Evolutionary conservation across 176 grass and related monocot genomes (phyloP).

Genomic region (Zea luxurians): DNA sequence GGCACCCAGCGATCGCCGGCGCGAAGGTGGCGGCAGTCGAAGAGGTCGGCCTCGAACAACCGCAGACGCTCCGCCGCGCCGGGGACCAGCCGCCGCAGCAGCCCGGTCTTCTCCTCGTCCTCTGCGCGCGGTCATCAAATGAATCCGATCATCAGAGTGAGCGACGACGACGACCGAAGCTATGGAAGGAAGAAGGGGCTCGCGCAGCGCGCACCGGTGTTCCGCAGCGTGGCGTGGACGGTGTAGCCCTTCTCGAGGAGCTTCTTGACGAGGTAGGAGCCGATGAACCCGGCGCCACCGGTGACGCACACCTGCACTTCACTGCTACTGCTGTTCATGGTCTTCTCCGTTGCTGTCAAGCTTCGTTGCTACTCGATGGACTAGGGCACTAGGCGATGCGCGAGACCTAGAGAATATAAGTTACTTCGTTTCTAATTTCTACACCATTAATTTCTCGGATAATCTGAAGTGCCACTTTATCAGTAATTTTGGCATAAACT

Average conservation of each 20-base stretch:
- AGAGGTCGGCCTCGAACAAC: slow-evolving; percentile 23
- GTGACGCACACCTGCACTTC: slow-evolving; percentile 24
- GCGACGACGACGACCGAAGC: background rate
- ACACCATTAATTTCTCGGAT: too few relatives aligned
- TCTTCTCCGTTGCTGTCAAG: background rate
- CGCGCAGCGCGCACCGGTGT: background rate
- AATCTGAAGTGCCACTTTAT: too few relatives aligned
- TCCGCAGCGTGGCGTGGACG: slow-evolving; percentile 33
- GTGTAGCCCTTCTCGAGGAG: slow-evolving; percentile 30
- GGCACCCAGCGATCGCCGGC: slow-evolving; percentile 43
- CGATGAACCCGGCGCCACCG: slow-evolving; percentile 43
- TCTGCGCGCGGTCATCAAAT: background rate
- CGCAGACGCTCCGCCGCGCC: slow-evolving; percentile 26
- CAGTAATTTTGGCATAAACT: too few relatives aligned
- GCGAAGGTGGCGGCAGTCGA: slow-evolving; percentile 31
- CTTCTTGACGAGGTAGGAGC: slow-evolving; percentile 38
- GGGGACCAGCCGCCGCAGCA: slow-evolving; percentile 37
- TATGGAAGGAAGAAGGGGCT: too few relatives aligned
- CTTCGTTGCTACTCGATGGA: too few relatives aligned
- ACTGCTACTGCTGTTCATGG: background rate
- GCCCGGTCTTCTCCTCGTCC: slow-evolving; percentile 36
- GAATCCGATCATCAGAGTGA: background rate
- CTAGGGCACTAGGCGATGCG: too few relatives aligned
- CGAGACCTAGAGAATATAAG: too few relatives aligned
- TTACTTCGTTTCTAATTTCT: too few relatives aligned